A percentile compares a stretch with the other conserved stretches of the same genome.
phyloP scores from a whole-genome alignment of 805 yeast species.

The Schizosaccharomyces japonicus region DNA sequence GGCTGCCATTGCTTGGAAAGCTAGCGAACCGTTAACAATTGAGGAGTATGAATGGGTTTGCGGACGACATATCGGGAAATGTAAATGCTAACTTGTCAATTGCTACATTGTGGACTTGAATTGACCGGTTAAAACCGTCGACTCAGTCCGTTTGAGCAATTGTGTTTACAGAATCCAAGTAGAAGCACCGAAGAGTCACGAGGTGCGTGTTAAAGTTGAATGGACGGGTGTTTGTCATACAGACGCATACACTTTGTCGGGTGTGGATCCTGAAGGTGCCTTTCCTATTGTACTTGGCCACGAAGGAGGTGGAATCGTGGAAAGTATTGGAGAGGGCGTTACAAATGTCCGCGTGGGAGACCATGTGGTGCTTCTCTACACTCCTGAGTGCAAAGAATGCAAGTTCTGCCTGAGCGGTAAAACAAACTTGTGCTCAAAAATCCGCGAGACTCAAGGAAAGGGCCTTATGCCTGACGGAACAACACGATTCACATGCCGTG shows the following conservation, averaged over 20 bases:
- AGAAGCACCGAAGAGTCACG: conserved; percentile 86
- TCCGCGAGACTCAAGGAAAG: conserved; percentile 91
- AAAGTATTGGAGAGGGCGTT: conserved; percentile 84
- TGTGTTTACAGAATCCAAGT: conserved; percentile 32
- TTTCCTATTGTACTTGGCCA: conserved; percentile 87
- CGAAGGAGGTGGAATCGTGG: conserved; percentile 95
- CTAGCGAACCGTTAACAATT: conserved; percentile 34
- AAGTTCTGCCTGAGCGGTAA: conserved; percentile 86
- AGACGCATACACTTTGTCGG: conserved; percentile 87
- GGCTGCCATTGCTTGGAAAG: conserved; percentile 97
- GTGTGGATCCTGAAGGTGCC: conserved; percentile 87
- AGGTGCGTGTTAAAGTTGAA: conserved; percentile 71
- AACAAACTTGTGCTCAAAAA: conserved; percentile 87
- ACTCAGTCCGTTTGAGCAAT: background rate
- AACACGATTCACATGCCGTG: conserved; percentile 56
- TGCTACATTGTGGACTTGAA: no score
- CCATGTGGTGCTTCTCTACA: conserved; percentile 77
- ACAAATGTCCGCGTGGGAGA: conserved; percentile 79
- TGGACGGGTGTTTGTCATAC: conserved; percentile 96
- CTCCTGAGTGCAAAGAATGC: conserved; percentile 90
- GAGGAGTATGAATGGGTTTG: conserved; percentile 36
- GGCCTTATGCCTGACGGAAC: conserved; percentile 99
- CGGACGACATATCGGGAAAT: no score
- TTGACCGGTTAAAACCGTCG: no score
- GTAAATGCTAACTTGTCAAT: no score